Conservation (phyloP, 2,329 filamentous ascomycete genomes). For the Colletotrichum sojae region DNA sequence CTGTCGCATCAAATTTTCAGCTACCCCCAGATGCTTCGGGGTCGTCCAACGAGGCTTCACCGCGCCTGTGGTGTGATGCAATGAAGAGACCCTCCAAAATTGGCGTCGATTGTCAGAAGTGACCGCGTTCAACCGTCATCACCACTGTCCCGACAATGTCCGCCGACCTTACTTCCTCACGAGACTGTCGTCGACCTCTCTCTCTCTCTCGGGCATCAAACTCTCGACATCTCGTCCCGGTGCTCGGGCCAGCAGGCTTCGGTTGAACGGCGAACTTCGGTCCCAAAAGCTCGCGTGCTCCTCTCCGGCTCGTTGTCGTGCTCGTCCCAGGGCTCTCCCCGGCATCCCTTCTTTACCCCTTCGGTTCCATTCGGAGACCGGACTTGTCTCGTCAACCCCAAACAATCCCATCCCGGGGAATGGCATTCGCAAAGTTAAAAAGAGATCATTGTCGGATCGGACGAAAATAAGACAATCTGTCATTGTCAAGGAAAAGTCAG, state of each 20-base stretch:
- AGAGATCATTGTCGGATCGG: constrained; percentile 10
- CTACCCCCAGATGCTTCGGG: not conserved
- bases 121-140: too few species aligned
- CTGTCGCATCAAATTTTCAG: not conserved
- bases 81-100: not conserved
- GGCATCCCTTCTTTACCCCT: not conserved
- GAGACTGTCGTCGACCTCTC: not conserved
- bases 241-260: constrained; percentile 20
- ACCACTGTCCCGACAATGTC: not conserved
- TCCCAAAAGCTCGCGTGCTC: constrained; percentile 13
- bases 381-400: constrained; percentile 30
- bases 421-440: constrained; percentile 21
- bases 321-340: not conserved
- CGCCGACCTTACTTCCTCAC: not conserved
- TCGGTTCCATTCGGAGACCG: constrained; percentile 26
- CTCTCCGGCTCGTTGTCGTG: constrained; percentile 13
- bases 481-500: constrained; percentile 4
- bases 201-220: not conserved
- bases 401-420: constrained; percentile 19
- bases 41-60: not conserved
- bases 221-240: constrained; percentile 8
- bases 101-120: not conserved
- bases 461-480: constrained; percentile 16
- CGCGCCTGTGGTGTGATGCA: constrained; percentile 10
- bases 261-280: constrained; percentile 13